Conservation (phyloP, 352 stramenopile genomes). For the Globisporangium cylindrosporum region DNA sequence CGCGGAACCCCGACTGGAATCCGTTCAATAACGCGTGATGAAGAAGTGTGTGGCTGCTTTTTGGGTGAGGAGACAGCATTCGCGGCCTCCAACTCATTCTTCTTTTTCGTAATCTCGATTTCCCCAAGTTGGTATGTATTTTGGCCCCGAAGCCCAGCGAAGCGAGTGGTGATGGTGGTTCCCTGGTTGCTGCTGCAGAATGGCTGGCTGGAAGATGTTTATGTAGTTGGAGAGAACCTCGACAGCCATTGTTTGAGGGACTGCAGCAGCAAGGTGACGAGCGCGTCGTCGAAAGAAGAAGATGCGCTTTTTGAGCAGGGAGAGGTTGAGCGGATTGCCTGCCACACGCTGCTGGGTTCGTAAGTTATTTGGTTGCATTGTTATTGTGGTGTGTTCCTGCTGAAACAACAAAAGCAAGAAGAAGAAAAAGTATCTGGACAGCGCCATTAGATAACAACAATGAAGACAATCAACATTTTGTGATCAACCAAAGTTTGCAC, state of each 20-base stretch:
- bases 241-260: not conserved
- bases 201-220: not conserved
- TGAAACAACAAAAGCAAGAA: not conserved
- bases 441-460: not conserved
- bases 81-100: not conserved
- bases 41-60: not conserved
- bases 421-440: not conserved
- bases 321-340: not conserved
- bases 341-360: not conserved
- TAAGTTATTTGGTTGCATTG: conserved; percentile 11
- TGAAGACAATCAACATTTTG: not conserved
- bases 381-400: not conserved
- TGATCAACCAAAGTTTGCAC: not conserved
- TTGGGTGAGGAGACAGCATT: not conserved
- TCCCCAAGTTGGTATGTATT: not conserved
- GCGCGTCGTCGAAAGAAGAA: not conserved
- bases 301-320: not conserved
- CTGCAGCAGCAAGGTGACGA: not conserved
- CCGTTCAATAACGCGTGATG: conserved; percentile 12
- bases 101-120: not conserved
- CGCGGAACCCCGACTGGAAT: conserved; percentile 8
- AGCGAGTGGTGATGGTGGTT: not conserved
- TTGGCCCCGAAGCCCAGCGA: not conserved
- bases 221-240: not conserved
- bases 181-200: not conserved